Conservation (phyloP, 176 grass and related monocot genomes). For the Saccharum spontaneum region DNA sequence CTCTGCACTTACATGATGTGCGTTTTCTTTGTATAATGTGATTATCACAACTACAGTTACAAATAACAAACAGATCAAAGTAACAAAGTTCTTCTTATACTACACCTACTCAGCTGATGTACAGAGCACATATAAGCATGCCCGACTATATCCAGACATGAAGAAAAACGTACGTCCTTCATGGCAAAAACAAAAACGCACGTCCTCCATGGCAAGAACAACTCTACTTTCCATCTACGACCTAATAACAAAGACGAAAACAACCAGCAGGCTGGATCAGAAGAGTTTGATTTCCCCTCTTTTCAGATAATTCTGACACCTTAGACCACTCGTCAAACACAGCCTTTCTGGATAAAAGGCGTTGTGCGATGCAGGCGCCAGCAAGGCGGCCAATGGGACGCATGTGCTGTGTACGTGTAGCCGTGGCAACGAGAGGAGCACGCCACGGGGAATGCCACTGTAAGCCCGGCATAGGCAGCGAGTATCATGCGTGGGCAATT, state of each 20-base stretch:
- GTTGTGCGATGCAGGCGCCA: too few species aligned
- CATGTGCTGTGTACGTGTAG: too few species aligned
- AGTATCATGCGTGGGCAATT: too few species aligned
- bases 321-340: too few species aligned
- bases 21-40: slow-evolving; percentile 5
- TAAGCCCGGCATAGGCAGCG: too few species aligned
- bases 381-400: too few species aligned
- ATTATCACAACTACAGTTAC: background rate
- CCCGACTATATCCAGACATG: background rate
- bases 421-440: too few species aligned
- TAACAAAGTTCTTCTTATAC: slow-evolving; percentile 17
- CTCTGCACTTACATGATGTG: background rate
- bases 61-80: background rate
- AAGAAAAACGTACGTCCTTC: background rate
- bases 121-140: background rate
- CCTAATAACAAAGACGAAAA: slow-evolving; percentile 22
- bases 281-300: background rate
- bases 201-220: background rate
- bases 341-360: too few species aligned
- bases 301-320: background rate
- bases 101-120: slow-evolving; percentile 9
- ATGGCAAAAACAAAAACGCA: slow-evolving; percentile 1
- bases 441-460: too few species aligned
- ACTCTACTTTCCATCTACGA: slow-evolving; percentile 29
- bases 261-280: background rate